Evolutionary conservation across 2,329 filamentous ascomycete species (phyloP).

Genomic region (Nakataea oryzae): DNA sequence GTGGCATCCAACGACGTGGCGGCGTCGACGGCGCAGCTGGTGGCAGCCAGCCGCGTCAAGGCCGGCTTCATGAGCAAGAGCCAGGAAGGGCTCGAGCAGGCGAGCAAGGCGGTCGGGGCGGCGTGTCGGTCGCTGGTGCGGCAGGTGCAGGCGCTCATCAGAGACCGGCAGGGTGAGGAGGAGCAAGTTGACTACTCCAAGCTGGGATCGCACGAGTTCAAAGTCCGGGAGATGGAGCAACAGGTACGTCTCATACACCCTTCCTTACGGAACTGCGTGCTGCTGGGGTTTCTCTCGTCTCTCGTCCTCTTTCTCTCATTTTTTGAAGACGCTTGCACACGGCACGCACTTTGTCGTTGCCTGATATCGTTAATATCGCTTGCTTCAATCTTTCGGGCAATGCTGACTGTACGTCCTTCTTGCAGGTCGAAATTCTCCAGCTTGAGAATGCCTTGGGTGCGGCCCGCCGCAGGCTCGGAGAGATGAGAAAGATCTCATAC

Average conservation of each 20-base stretch:
- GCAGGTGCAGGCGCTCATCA: slow-evolving; percentile 91
- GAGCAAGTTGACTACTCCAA: slow-evolving; percentile 81
- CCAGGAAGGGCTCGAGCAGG: slow-evolving; percentile 82
- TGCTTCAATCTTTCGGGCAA: background rate
- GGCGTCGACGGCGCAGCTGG: slow-evolving; percentile 90
- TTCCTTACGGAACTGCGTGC: too few relatives aligned
- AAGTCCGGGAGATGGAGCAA: slow-evolving; percentile 98
- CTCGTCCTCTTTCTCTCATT: background rate
- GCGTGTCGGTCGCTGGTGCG: slow-evolving; percentile 82
- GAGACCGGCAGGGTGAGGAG: slow-evolving; percentile 71
- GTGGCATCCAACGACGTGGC: slow-evolving; percentile 96
- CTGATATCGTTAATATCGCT: slow-evolving; percentile 11
- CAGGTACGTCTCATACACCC: slow-evolving; percentile 53
- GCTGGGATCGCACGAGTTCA: slow-evolving; percentile 91
- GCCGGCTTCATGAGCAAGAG: slow-evolving; percentile 97
- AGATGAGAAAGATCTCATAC: slow-evolving; percentile 98
- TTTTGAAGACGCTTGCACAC: background rate
- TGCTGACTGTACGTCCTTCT: background rate
- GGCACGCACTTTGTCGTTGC: background rate
- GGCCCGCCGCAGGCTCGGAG: slow-evolving; percentile 74
- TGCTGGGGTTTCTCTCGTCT: slow-evolving; percentile 2
- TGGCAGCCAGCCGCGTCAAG: slow-evolving; percentile 92
- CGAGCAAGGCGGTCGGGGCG: slow-evolving; percentile 83
- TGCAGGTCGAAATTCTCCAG: slow-evolving; percentile 89
- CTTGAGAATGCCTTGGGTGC: slow-evolving; percentile 77